A percentile compares a stretch with the other conserved stretches of the same genome.
phyloP scores from a whole-genome alignment of 2,329 filamentous ascomycete genomes.

The Arthrobotrys iridis region DNA sequence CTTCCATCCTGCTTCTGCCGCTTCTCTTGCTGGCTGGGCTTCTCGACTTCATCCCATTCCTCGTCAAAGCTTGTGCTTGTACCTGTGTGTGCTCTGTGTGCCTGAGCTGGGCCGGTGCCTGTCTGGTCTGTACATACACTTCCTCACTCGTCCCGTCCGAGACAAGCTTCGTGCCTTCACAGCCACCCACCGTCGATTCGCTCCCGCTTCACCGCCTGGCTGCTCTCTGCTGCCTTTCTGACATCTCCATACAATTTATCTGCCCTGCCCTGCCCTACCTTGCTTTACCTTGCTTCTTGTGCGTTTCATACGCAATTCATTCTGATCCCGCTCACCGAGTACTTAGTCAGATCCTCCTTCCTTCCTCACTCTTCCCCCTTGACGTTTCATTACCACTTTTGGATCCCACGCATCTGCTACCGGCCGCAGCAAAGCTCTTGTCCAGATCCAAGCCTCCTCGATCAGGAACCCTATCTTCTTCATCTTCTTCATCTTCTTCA shows the following conservation, averaged over 20 bases:
- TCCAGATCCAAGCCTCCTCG: slow-evolving; percentile 51
- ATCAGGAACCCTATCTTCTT: slow-evolving; percentile 19
- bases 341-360: slow-evolving; percentile 53
- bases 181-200: slow-evolving; percentile 33
- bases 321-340: slow-evolving; percentile 33
- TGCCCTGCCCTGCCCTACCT: background rate
- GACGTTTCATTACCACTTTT: slow-evolving; percentile 53
- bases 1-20: background rate
- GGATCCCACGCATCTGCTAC: slow-evolving; percentile 37
- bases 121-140: background rate
- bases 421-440: slow-evolving; percentile 42
- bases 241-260: slow-evolving; percentile 1
- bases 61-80: slow-evolving; percentile 3
- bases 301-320: slow-evolving; percentile 41
- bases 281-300: slow-evolving; percentile 8
- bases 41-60: slow-evolving; percentile 15
- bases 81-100: background rate
- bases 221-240: slow-evolving; percentile 17
- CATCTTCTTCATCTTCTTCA: background rate
- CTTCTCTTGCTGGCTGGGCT: background rate
- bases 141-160: slow-evolving; percentile 31
- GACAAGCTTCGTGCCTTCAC: slow-evolving; percentile 33
- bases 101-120: background rate
- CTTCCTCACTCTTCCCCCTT: slow-evolving; percentile 38
- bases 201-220: slow-evolving; percentile 40